A percentile compares a stretch with the other conserved stretches of the same genome.
phyloP scores from a whole-genome alignment of 441 rosid species.

The Euphorbia schlechtendalii region DNA sequence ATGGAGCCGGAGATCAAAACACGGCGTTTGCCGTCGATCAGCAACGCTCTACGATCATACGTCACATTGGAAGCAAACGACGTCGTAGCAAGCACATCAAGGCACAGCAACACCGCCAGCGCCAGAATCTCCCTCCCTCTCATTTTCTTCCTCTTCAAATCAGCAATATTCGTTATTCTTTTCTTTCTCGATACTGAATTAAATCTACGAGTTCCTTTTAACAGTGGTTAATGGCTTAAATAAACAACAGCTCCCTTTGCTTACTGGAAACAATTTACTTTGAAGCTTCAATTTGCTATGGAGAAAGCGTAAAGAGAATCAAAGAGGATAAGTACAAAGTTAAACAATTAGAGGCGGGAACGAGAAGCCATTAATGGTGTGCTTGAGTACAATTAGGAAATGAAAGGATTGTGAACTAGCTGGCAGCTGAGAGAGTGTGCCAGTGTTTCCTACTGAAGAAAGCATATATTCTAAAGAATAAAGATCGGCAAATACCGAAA shows the following conservation, averaged over 20 bases:
- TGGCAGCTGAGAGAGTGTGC: background rate
- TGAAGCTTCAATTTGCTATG: background rate
- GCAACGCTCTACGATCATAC: slow-evolving; percentile 69
- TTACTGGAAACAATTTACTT: slow-evolving; percentile 7
- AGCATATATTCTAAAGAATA: no score
- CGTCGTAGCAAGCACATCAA: slow-evolving; percentile 20
- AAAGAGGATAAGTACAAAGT: background rate
- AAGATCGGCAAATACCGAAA: no score
- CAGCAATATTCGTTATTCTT: background rate
- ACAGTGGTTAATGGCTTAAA: background rate
- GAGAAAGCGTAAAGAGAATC: slow-evolving; percentile 13
- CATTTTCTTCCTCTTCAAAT: slow-evolving; percentile 13
- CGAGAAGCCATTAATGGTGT: slow-evolving; percentile 16
- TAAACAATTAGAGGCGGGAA: slow-evolving; percentile 3
- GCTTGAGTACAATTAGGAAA: background rate
- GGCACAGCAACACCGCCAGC: slow-evolving; percentile 15
- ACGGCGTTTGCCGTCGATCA: slow-evolving; percentile 69
- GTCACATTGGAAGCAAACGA: slow-evolving; percentile 53
- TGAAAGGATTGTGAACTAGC: background rate
- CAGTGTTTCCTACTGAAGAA: background rate
- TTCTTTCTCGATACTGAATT: background rate
- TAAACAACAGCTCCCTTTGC: slow-evolving; percentile 1
- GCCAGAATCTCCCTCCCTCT: slow-evolving; percentile 20
- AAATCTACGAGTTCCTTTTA: background rate
- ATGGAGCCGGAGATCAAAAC: slow-evolving; percentile 84